A percentile compares a stretch with the other conserved stretches of the same genome.
phyloP scores from a whole-genome alignment of 2,329 filamentous ascomycete genomes.

The Aspergillus fumigatiaffinis region DNA sequence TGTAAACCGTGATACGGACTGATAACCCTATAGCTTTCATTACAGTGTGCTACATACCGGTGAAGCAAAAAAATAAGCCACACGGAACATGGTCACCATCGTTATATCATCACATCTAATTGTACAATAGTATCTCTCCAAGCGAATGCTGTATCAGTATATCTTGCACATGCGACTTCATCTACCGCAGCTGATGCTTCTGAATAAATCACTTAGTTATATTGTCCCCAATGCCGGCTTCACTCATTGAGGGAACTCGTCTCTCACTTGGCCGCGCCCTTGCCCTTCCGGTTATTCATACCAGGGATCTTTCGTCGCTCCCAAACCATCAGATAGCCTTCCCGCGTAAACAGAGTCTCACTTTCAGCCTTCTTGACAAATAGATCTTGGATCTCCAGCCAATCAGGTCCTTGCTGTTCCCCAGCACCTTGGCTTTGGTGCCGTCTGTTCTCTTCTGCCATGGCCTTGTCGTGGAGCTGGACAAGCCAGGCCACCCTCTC shows the following conservation, averaged over 20 bases:
- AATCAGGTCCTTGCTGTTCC: conserved; percentile 60
- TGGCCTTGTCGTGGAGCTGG: conserved; percentile 75
- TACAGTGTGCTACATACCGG: too few relatives aligned
- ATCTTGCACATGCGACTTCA: background rate
- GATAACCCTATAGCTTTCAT: background rate
- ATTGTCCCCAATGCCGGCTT: background rate
- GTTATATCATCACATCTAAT: background rate
- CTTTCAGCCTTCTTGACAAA: conserved; percentile 86
- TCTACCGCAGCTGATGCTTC: background rate
- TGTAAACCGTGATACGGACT: background rate
- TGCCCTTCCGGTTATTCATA: conserved; percentile 37
- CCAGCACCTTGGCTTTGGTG: conserved; percentile 21
- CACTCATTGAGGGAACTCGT: background rate
- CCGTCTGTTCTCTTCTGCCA: conserved; percentile 35
- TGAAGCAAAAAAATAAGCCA: background rate
- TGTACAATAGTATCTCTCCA: background rate
- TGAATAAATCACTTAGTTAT: background rate
- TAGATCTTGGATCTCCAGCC: conserved; percentile 90
- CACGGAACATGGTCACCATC: background rate
- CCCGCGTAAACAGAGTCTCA: conserved; percentile 86
- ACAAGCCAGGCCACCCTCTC: conserved; percentile 96
- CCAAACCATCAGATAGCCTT: conserved; percentile 96
- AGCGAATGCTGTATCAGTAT: background rate
- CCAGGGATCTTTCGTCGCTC: conserved; percentile 63
- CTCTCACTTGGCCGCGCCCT: conserved; percentile 20